A percentile compares a stretch with the other conserved stretches of the same genome.
Evolutionary conservation across 768 basidiomycete genomes (phyloP).

Genomic region (Suillus paluster): DNA sequence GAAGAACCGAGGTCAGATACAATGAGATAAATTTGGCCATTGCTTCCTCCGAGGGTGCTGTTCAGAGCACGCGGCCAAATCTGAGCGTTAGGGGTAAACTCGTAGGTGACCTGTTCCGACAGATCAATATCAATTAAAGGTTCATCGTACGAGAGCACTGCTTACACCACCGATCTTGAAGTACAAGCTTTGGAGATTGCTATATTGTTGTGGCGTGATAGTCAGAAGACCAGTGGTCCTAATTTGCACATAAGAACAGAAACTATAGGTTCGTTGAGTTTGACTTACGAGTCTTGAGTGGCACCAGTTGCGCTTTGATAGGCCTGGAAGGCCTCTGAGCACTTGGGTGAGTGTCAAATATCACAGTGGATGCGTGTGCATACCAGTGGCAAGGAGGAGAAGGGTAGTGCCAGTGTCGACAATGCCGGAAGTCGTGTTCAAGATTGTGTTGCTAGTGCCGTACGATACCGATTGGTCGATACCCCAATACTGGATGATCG

Average conservation of each 20-base stretch:
- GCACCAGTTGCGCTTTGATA: conserved; percentile 61
- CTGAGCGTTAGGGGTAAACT: conserved; percentile 68
- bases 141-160: background rate
- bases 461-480: conserved; percentile 41
- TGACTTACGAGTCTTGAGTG: conserved; percentile 48
- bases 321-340: conserved; percentile 54
- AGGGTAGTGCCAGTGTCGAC: conserved; percentile 55
- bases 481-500: conserved; percentile 43
- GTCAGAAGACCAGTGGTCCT: conserved; percentile 24
- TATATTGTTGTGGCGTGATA: conserved; percentile 23
- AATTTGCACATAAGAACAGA: background rate
- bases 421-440: conserved; percentile 42
- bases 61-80: conserved; percentile 71
- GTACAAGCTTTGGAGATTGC: conserved; percentile 21
- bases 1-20: conserved; percentile 54
- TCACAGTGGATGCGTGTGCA: background rate
- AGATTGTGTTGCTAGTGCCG: conserved; percentile 33
- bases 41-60: conserved; percentile 56
- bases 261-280: background rate
- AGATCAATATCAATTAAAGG: background rate
- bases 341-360: conserved; percentile 4
- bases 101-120: conserved; percentile 47
- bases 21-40: conserved; percentile 58
- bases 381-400: conserved; percentile 49
- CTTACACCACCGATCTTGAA: conserved; percentile 32